These are phyloP conservation scores for Austroboletus olivaceoglutinosus DNA, from an alignment of 1,284 basidiomycete genomes.

Conservation along the genomic window DNA sequence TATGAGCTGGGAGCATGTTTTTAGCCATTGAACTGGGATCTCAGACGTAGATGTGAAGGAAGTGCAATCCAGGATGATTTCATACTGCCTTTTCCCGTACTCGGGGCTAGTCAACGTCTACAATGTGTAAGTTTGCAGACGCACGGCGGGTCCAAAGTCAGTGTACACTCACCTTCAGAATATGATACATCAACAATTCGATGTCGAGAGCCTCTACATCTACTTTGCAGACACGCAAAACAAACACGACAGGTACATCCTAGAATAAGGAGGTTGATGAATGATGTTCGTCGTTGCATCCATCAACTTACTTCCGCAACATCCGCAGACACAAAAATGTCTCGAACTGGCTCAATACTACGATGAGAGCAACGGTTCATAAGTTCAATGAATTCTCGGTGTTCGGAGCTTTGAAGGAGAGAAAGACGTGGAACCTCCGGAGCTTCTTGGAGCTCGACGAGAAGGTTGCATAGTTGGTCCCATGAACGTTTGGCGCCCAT, in stretches of 20 bases:
- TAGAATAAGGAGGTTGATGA: conserved; percentile 27
- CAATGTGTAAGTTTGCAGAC: neutral
- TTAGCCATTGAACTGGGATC: conserved; percentile 79
- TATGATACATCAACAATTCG: conserved; percentile 80
- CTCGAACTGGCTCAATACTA: conserved; percentile 58
- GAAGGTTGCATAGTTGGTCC: conserved; percentile 69
- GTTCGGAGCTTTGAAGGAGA: conserved; percentile 47
- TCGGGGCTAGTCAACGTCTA: conserved; percentile 43
- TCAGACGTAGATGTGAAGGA: conserved; percentile 75
- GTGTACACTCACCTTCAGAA: conserved; percentile 61
- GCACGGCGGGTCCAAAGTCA: neutral
- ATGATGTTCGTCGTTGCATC: neutral
- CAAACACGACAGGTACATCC: conserved; percentile 57
- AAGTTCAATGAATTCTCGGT: conserved; percentile 63
- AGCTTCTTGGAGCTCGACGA: conserved; percentile 76
- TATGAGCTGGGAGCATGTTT: conserved; percentile 75
- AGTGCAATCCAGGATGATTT: conserved; percentile 82
- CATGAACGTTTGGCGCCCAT: conserved; percentile 72
- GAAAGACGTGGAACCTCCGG: conserved; percentile 64
- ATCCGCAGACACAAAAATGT: conserved; percentile 67
- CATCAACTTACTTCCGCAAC: conserved; percentile 45
- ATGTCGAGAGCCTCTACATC: conserved; percentile 84
- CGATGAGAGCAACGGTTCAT: conserved; percentile 68
- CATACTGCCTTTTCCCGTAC: conserved; percentile 55
- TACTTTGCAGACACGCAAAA: conserved; percentile 64